Percentiles rank a stretch among this genome's conserved stretches.
These are phyloP conservation scores for Clarkia xantiana DNA, from an alignment of 345 rosid species.

Conservation along the genomic window DNA sequence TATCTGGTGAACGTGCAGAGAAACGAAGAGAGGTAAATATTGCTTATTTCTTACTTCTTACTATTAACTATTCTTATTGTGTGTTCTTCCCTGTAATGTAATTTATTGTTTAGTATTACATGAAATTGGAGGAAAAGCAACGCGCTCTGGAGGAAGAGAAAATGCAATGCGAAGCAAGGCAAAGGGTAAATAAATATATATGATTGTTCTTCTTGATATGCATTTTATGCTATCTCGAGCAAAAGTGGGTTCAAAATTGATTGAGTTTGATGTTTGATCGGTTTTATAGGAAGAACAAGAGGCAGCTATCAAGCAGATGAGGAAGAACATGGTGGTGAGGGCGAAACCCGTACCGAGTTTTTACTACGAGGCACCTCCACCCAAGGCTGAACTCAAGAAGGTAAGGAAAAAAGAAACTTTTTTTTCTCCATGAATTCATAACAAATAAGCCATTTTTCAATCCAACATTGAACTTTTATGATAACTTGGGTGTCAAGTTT, in stretches of 20 bases:
- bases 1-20: slow-evolving; percentile 59
- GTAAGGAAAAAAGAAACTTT: slow-evolving; percentile 50
- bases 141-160: slow-evolving; percentile 64
- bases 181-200: slow-evolving; percentile 11
- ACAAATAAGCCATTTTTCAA: not conserved
- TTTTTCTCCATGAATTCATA: not conserved
- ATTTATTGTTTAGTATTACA: slow-evolving; percentile 35
- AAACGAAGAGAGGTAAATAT: slow-evolving; percentile 62
- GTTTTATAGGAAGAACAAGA: slow-evolving; percentile 69
- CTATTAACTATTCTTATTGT: not conserved
- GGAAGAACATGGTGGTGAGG: slow-evolving; percentile 58
- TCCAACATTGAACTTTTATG: too few relatives aligned
- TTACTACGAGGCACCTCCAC: slow-evolving; percentile 82
- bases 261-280: not conserved
- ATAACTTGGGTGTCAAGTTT: too few relatives aligned
- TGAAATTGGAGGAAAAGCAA: slow-evolving; percentile 70
- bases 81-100: not conserved
- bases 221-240: not conserved
- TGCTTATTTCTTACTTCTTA: not conserved
- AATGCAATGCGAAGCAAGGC: slow-evolving; percentile 42
- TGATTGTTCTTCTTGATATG: not conserved
- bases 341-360: slow-evolving; percentile 91
- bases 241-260: not conserved
- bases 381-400: slow-evolving; percentile 72
- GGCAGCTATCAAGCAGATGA: slow-evolving; percentile 71